Evolutionary conservation across 225 moss, liverwort and hornwort species (phyloP), one percentile per base, ranked within the genome.

Genomic region (Anthoceros angustus): DNA sequence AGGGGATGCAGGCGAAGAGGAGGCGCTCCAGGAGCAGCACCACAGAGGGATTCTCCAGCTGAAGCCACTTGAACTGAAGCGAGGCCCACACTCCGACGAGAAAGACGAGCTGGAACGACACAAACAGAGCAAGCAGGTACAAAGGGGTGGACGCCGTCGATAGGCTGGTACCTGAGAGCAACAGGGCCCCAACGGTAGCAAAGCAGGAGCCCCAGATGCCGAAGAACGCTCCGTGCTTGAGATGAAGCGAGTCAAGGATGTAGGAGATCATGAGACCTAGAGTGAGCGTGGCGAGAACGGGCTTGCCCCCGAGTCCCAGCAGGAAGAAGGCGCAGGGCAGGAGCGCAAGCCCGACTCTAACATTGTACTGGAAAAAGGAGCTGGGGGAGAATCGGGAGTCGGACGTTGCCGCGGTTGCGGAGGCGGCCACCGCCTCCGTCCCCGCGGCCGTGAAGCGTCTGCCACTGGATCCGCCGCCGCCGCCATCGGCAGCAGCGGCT

Each of bases 261-360:
- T 98, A 98, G 0, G 92, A 75, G 40, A 98, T 76, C 98, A 98
- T 92, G 63, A 98, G 74, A 25, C 98, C 98, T 16, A 98, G 85
- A 0, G 89, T 98, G 15, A 91, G 71, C 3, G 86, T 84, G 7
- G 84, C 89, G 38, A 98, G 66, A 63, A 89, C 80, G 0, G 89
- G 78, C 72, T 79, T 92, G 48, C 98, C 98, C 38, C 92, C 98
- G 43, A 98, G 80, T 62, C 98, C 98, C 0, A 92, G 71, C 40
- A 98, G 71, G 42, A 98, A 83, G 78, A 92, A 79, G 76, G 79
- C 77, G 16, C 82, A 83, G 46, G 98, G 98, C 61, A 82, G 83
- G 66, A 98, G 76, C 25, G 88, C 98, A 72, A 78, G 75, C 0
- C 85, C 87, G 41, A 98, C 79, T 42, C 98, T 86, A 41, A 73